A percentile compares a stretch with the other conserved stretches of the same genome.
Conservation (phyloP, 768 basidiomycete genomes). For the Tulasnella sp. region DNA sequence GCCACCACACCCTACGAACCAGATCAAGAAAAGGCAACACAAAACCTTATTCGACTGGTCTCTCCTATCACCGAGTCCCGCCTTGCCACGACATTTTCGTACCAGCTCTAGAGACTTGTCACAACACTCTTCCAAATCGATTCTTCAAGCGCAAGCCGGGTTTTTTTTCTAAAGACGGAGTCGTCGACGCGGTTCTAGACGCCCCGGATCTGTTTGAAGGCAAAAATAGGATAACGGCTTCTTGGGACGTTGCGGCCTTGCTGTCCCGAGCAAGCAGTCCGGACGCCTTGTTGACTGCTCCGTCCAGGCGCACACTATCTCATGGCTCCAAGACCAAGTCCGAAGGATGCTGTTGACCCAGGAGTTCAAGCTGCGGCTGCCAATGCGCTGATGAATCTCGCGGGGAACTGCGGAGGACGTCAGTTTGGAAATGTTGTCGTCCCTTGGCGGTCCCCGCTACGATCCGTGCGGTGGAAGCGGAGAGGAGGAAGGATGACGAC, state of each 20-base stretch:
- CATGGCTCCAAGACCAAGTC: conserved; percentile 62
- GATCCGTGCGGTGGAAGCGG: neutral
- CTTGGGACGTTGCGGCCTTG: conserved; percentile 59
- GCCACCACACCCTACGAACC: conserved; percentile 18
- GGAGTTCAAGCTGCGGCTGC: conserved; percentile 54
- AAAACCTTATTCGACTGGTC: conserved; percentile 45
- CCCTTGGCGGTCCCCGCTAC: neutral
- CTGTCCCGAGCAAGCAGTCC: conserved; percentile 69
- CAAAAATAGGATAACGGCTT: conserved; percentile 39
- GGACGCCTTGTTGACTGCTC: conserved; percentile 59
- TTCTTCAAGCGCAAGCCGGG: conserved; percentile 51
- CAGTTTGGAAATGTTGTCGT: conserved; percentile 32
- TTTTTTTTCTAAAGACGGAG: conserved; percentile 57
- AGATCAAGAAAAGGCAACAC: conserved; percentile 37
- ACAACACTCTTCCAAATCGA: conserved; percentile 83
- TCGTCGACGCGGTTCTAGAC: conserved; percentile 59
- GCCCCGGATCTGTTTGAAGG: conserved; percentile 53
- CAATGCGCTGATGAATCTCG: conserved; percentile 73
- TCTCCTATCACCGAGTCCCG: conserved; percentile 42
- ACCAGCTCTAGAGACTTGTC: conserved; percentile 55
- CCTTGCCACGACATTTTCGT: conserved; percentile 53
- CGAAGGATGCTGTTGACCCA: conserved; percentile 38
- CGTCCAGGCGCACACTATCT: conserved; percentile 46
- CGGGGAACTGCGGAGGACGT: conserved; percentile 41
- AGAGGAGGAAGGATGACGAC: conserved; percentile 26